Base-by-base conservation (phyloP, 2,329 filamentous ascomycete genomes). In the Cladophialophora yegresii region DNA sequence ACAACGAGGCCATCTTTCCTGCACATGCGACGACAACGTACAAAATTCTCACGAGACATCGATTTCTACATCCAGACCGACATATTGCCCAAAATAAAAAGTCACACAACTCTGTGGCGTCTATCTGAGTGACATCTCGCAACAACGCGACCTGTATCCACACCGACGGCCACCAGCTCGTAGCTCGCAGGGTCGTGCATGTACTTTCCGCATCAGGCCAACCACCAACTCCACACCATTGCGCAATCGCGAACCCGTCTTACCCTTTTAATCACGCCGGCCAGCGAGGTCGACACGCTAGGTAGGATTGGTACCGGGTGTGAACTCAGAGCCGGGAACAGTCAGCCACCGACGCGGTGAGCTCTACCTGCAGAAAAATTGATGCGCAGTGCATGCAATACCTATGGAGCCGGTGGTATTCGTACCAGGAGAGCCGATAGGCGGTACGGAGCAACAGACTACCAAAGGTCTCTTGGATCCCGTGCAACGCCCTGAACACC, bases 171-270 rank as follows among this genome's bases (percentile, higher is more conserved):
- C 47, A 51, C 47, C 47, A 51, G 20, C 45, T 20, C 23, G 13
- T n/a, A 50, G 45, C n/a, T 22, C n/a, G n/a, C n/a, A n/a, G n/a
- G n/a, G n/a, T n/a, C 10, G 10, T 23, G 47, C 20, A 51, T 54
- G 51, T 54, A 54, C 51, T 54, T 54, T 54, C 51, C 51, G 51
- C 51, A 54, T 54, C 26, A 54, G 51, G 51, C 28, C 51, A 13
- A 32, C 23, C 28, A 43, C 6, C 28, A 28, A 30, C 51, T 30
- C 51, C 51, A 54, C 51, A 54, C 51, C 23, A 54, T 54, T 54
- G 51, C 51, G 51, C 51, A 54, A 54, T 54, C n/a, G 16, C 16
- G 23, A 26, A 12, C 26, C 28, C 50, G 26, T 28, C 26, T 28
- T 28, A 28, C 26, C 26, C 26, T 28, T 23, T 54, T 12, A n/a